Conservation (phyloP, 352 stramenopile genomes). For the Aphanomyces euteiches region DNA sequence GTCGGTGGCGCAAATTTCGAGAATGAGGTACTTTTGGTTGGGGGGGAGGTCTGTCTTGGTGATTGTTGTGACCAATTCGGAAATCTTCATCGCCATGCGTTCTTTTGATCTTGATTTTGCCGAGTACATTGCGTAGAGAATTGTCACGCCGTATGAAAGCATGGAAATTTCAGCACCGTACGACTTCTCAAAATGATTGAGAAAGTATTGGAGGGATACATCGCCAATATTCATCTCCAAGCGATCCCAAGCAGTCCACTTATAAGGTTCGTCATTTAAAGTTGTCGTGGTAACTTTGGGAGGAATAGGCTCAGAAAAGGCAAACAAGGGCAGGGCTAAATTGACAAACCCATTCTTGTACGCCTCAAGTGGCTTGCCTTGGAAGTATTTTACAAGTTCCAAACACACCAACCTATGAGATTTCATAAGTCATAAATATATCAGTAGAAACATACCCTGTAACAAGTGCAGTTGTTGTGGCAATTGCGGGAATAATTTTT, state of each 20-base stretch:
- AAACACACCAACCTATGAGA: slow-evolving; percentile 89
- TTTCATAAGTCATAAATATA: neutral
- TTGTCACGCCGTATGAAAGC: slow-evolving; percentile 95
- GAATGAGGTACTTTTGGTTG: slow-evolving; percentile 95
- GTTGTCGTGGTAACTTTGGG: slow-evolving; percentile 91
- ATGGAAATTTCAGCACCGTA: slow-evolving; percentile 98
- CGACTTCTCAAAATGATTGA: slow-evolving; percentile 93
- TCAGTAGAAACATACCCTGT: slow-evolving; percentile 58
- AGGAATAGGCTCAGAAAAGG: slow-evolving; percentile 94
- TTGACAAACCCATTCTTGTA: slow-evolving; percentile 99
- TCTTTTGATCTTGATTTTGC: slow-evolving; percentile 86
- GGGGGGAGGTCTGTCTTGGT: slow-evolving; percentile 94
- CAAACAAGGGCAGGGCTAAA: slow-evolving; percentile 96
- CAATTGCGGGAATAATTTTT: slow-evolving; percentile 99
- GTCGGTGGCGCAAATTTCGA: slow-evolving; percentile 96
- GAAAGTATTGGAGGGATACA: slow-evolving; percentile 94
- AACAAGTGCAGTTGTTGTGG: slow-evolving; percentile 98
- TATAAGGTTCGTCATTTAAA: slow-evolving; percentile 93
- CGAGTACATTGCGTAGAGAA: slow-evolving; percentile 88
- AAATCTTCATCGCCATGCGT: slow-evolving; percentile 96
- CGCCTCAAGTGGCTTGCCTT: slow-evolving; percentile 87
- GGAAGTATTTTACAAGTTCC: slow-evolving; percentile 96
- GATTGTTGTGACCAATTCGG: slow-evolving; percentile 92
- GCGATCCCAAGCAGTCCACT: slow-evolving; percentile 98
- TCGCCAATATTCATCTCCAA: slow-evolving; percentile 94